Evolutionary conservation across 495 filamentous ascomycete species (phyloP), one percentile per base, ranked within the genome.

Genomic region (Rostrohypoxylon terebratum): DNA sequence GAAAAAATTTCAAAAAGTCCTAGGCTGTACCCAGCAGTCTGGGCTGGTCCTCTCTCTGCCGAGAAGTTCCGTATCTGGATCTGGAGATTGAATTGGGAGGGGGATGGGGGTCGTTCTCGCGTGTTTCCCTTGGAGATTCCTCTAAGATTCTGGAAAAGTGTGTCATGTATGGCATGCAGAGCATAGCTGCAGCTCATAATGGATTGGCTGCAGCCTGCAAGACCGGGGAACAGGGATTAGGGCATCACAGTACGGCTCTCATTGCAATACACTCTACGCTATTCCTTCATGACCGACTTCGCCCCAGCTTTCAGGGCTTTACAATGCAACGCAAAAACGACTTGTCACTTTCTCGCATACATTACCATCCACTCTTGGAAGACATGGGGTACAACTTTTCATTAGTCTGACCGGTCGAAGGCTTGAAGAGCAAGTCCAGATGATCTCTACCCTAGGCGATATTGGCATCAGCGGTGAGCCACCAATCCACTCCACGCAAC

Each of bases 111-210:
- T 59, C 44, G 48, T 66, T 55, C 59, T 73, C 66, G 66, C 66
- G 66, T 74, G 66, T 54, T 57, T 74, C 66, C 66, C 71, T 70
- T 58, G 66, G 66, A 66, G 66, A 58, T 66, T 73, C 66, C 42
- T 45, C 16, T 31, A 42, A 73, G 64, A 73, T 74, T 71, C 72
- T 71, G 72, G 72, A 74, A 70, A 68, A 68, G 50, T 48, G 61
- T 71, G 59, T 67, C 53, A 68, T 70, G 72, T 74, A 74, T 59
- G 72, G 67, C 72, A 74, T 75, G 72, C 72, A 74, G 68, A 74
- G 63, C 61, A 61, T 40, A 71, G 72, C 72, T 75, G 72, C 72
- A 72, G 68, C 72, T 75, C 71, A 74, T 68, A 68, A 68, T 60
- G 54, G 64, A 59, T 70, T n/a, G 18, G 65, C 72, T 74, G 72